These are phyloP conservation scores for Cercospora sp. DNA, from an alignment of 2,329 filamentous ascomycete species.

Conservation along the genomic window DNA sequence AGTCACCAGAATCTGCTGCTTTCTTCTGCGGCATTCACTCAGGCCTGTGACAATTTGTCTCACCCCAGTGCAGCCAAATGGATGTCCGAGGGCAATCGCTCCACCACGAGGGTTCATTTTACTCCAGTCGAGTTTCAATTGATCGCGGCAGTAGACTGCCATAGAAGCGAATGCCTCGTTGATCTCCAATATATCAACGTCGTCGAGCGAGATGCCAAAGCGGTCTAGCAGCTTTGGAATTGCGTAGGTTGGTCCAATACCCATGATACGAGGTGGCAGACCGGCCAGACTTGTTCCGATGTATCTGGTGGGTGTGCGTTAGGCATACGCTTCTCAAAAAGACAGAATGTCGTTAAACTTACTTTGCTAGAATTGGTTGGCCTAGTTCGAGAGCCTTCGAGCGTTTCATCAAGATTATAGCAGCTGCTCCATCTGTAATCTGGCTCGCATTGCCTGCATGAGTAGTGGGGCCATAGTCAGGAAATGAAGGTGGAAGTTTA, in stretches of 20 bases:
- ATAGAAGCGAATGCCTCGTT: constrained; percentile 75
- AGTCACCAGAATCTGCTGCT: constrained; percentile 74
- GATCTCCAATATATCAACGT: constrained; percentile 85
- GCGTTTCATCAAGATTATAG: constrained; percentile 77
- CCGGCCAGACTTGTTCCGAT: constrained; percentile 58
- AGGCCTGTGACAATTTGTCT: constrained; percentile 75
- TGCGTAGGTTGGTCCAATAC: constrained; percentile 78
- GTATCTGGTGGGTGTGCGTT: neutral
- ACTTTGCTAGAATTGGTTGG: constrained; percentile 73
- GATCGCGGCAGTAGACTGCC: constrained; percentile 68
- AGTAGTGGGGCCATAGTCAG: constrained; percentile 66
- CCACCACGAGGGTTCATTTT: constrained; percentile 88
- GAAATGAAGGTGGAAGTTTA: constrained; percentile 84
- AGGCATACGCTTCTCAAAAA: neutral
- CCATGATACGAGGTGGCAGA: constrained; percentile 85
- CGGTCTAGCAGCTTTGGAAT: constrained; percentile 72
- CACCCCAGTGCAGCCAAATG: constrained; percentile 81
- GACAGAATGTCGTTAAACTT: constrained; percentile 45
- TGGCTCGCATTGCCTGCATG: constrained; percentile 80
- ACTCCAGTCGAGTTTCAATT: constrained; percentile 65
- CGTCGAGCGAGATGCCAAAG: constrained; percentile 42
- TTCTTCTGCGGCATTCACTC: constrained; percentile 62
- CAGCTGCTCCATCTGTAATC: constrained; percentile 84
- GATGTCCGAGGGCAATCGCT: constrained; percentile 81
- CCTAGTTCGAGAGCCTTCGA: constrained; percentile 69